Conservation (phyloP, 176 grass and related monocot species). For the Carex pumila region DNA sequence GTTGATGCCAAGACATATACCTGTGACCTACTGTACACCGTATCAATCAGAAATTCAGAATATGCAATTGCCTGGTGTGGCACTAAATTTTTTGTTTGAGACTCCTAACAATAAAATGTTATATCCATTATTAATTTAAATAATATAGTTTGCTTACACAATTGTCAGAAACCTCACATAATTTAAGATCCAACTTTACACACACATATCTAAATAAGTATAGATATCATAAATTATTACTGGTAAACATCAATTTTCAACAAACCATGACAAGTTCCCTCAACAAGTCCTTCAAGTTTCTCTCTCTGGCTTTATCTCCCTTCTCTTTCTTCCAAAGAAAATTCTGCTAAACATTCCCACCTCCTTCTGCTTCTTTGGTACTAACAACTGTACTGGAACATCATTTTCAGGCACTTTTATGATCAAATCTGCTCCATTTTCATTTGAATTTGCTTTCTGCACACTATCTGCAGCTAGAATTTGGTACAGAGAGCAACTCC, state of each 20-base stretch:
- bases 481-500: neutral
- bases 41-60: neutral
- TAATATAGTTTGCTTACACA: neutral
- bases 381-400: neutral
- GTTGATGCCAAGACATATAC: neutral
- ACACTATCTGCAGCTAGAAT: conserved; percentile 1
- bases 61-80: neutral
- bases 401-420: neutral
- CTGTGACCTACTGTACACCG: neutral
- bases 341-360: conserved; percentile 55
- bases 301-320: conserved; percentile 13
- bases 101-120: neutral
- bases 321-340: conserved; percentile 41
- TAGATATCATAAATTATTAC: conserved; percentile 10
- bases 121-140: neutral
- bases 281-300: conserved; percentile 1
- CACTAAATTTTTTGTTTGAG: neutral
- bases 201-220: neutral
- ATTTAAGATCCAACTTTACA: conserved; percentile 17
- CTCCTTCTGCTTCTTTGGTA: conserved; percentile 46
- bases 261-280: neutral
- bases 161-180: neutral
- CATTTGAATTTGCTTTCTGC: neutral
- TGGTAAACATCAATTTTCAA: neutral
- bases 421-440: neutral